Evolutionary conservation across 345 rosid species (phyloP).

Genomic region (Arabis alpina): DNA sequence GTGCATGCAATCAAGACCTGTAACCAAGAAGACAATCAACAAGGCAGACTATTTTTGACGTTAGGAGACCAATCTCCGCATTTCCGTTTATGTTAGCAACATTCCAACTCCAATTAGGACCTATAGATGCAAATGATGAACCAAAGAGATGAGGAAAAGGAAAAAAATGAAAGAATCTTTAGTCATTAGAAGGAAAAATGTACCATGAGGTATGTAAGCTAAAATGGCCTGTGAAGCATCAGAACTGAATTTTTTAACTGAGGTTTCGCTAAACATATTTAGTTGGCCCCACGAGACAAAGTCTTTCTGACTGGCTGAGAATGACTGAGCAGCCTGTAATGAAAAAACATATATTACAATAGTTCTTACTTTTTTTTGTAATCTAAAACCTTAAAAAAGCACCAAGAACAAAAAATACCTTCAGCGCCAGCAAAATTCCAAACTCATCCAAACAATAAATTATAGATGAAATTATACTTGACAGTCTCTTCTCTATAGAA

Average conservation of each 20-base stretch:
- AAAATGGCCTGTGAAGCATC: slow-evolving; percentile 54
- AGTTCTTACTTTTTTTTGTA: neutral
- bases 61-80: slow-evolving; percentile 57
- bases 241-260: slow-evolving; percentile 52
- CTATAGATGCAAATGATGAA: slow-evolving; percentile 41
- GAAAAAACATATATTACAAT: neutral
- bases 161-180: slow-evolving; percentile 15
- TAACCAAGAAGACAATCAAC: slow-evolving; percentile 68
- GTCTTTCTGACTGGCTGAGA: slow-evolving; percentile 54
- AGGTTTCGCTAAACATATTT: slow-evolving; percentile 46
- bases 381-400: slow-evolving; percentile 10
- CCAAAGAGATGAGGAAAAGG: neutral
- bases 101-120: slow-evolving; percentile 53
- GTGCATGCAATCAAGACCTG: slow-evolving; percentile 52
- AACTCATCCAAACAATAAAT: slow-evolving; percentile 69
- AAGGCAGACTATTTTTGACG: slow-evolving; percentile 64
- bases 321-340: slow-evolving; percentile 69
- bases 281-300: slow-evolving; percentile 51
- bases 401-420: slow-evolving; percentile 53
- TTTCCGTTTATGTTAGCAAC: slow-evolving; percentile 40
- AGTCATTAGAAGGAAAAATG: slow-evolving; percentile 16
- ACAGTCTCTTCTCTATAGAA: slow-evolving; percentile 51
- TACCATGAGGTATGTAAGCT: slow-evolving; percentile 61
- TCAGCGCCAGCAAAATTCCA: slow-evolving; percentile 76
- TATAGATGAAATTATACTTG: slow-evolving; percentile 49